Base-by-base conservation (phyloP, 2,329 filamentous ascomycete species). In the Bipolaris sorokiniana region DNA sequence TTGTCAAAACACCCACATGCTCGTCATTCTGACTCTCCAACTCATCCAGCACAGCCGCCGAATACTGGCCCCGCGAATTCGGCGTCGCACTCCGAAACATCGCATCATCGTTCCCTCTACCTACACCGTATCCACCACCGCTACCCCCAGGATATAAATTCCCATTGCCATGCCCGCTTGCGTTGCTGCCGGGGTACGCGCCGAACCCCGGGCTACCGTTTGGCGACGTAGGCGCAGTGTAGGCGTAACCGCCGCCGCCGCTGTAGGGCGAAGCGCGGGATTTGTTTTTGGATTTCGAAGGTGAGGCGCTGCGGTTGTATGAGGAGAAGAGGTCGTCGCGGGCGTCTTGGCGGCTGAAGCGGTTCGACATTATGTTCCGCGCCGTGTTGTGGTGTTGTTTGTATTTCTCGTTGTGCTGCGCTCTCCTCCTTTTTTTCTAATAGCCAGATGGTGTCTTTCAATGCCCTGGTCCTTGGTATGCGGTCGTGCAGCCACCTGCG, bases 11-110 rank as follows among this genome's bases (percentile, higher is more conserved):
- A 60, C 92, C 90, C 10, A 97, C 88, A 69, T 97, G 89, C 56
- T 87, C 83, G 67, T 97, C 93, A 74, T 98, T 98, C 80, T 99
- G 95, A 71, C 90, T 94, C 81, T 99, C 95, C 59, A 99, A 84
- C 79, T 96, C 92, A 74, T 91, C 92, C 51, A 99, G 84, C 46
- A 97, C 92, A 18, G 93, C 90, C 70, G 96, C 90, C 73, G 90
- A 94, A 77, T 98, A 98, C 76, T 97, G 93, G 13, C 94, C 94
- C 73, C 89, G 91, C 10, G 73, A 73, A 68, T 81, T 80, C 56
- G 80, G 80, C 51, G 80, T 82, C 58, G 80, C 80, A 16, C 68
- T 54, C 16, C 80, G 58, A 54, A 76, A 81, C 0, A 34, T 28
- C 0, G 20, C 45, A 7, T 54, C 48, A 9, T 20, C 37, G 0